Conservation (phyloP, 1,139 yeast species). For the Nadsonia starkeyi-henricii region DNA sequence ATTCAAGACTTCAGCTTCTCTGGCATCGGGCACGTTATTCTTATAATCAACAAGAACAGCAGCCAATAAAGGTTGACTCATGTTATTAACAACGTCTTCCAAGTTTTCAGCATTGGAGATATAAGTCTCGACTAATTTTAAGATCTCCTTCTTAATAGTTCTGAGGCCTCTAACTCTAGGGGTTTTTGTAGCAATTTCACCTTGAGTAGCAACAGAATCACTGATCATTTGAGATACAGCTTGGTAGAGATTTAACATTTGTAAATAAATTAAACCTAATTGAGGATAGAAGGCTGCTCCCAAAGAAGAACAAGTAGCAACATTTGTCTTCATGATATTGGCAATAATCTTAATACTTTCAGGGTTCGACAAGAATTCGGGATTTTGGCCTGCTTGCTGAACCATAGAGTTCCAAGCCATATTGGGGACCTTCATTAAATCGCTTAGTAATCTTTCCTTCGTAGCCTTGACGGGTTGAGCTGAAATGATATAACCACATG, state of each 20-base stretch:
- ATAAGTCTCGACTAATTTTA: conserved; percentile 81
- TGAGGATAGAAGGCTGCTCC: conserved; percentile 90
- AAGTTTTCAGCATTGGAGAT: conserved; percentile 75
- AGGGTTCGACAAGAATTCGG: conserved; percentile 65
- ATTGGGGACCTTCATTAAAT: conserved; percentile 83
- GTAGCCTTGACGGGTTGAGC: conserved; percentile 57
- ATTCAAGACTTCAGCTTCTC: conserved; percentile 93
- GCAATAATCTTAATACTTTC: conserved; percentile 89
- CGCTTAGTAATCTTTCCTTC: conserved; percentile 60
- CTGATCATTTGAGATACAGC: conserved; percentile 89
- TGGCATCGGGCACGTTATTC: conserved; percentile 83
- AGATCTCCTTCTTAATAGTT: conserved; percentile 88
- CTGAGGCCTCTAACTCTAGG: conserved; percentile 92
- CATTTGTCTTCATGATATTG: conserved; percentile 86
- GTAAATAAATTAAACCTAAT: conserved; percentile 71
- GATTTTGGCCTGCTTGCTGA: conserved; percentile 76
- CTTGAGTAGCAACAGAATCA: conserved; percentile 62
- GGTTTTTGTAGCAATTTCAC: conserved; percentile 81
- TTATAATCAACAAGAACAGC: conserved; percentile 87
- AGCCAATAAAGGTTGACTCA: conserved; percentile 69
- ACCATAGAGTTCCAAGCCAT: conserved; percentile 89
- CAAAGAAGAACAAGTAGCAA: conserved; percentile 80
- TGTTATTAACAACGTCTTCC: conserved; percentile 71
- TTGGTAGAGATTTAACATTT: conserved; percentile 77
- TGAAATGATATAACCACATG: conserved; percentile 86